Conservation (phyloP, 2,329 filamentous ascomycete genomes). For the Neopestalotiopsis sp. region DNA sequence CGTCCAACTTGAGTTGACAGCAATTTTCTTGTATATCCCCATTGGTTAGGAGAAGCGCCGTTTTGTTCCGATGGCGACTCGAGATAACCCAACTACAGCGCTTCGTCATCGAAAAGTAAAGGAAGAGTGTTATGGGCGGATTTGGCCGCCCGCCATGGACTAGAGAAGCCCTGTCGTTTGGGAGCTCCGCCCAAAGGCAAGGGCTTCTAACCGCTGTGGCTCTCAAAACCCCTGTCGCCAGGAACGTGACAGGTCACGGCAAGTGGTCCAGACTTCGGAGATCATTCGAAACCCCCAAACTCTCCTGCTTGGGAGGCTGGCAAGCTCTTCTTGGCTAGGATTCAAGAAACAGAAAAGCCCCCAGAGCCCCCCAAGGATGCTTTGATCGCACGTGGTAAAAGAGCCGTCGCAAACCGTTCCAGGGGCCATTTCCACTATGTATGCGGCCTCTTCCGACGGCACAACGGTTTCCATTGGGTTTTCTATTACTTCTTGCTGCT, state of each 20-base stretch:
- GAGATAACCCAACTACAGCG: neutral
- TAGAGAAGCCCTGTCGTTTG: neutral
- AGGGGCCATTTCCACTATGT: neutral
- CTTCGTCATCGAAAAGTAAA: too few relatives aligned
- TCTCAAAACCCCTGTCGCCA: constrained; percentile 37
- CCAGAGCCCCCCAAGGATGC: neutral
- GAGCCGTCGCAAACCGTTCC: neutral
- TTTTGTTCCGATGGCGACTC: neutral
- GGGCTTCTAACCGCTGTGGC: constrained; percentile 26
- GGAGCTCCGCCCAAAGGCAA: neutral
- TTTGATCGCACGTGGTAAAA: neutral
- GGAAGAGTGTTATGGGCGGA: too few relatives aligned
- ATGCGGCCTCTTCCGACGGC: neutral
- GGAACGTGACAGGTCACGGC: neutral
- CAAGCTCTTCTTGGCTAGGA: neutral
- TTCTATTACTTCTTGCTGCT: neutral
- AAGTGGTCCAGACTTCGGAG: constrained; percentile 1
- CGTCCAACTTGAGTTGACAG: neutral
- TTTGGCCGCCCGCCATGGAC: neutral
- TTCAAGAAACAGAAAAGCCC: neutral
- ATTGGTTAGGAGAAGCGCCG: neutral
- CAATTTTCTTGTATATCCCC: neutral
- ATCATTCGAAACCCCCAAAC: neutral
- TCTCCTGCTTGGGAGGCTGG: neutral
- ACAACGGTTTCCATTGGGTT: neutral